Evolutionary conservation across 345 rosid species (phyloP).

Genomic region (Luvunga scandens): DNA sequence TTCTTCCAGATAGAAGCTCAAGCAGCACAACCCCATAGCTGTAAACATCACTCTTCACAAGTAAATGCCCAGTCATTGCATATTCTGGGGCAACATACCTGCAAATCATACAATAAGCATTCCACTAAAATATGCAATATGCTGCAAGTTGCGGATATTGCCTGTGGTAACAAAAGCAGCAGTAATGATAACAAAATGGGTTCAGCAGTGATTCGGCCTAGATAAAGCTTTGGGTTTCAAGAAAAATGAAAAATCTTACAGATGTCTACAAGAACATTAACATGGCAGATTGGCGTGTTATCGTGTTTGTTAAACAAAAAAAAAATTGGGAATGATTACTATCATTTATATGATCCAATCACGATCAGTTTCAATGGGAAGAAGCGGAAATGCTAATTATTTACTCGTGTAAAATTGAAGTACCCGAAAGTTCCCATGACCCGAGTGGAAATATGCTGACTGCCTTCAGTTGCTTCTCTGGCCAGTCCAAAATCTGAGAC

Average conservation of each 20-base stretch:
- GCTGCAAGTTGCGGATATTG: neutral
- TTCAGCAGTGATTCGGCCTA: neutral
- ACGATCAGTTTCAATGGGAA: neutral
- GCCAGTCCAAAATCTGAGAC: conserved; percentile 99
- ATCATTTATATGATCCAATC: neutral
- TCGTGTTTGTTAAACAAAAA: neutral
- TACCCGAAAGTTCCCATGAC: conserved; percentile 99
- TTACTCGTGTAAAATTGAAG: neutral
- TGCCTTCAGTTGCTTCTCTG: conserved; percentile 99
- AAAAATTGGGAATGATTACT: neutral
- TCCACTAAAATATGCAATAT: neutral
- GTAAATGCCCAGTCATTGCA: conserved; percentile 99
- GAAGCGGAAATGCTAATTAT: neutral
- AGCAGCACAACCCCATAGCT: conserved; percentile 98
- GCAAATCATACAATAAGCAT: conserved; percentile 18
- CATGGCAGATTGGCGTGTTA: neutral
- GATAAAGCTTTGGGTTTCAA: neutral
- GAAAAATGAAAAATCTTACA: neutral
- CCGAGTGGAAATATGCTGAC: conserved; percentile 89
- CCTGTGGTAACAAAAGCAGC: neutral
- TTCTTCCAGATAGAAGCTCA: conserved; percentile 94
- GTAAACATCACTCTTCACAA: conserved; percentile 97
- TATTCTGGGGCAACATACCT: conserved; percentile 99
- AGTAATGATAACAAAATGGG: neutral
- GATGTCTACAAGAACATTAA: neutral